Base-by-base conservation (phyloP, 768 basidiomycete genomes). In the Lentinula edodes region DNA sequence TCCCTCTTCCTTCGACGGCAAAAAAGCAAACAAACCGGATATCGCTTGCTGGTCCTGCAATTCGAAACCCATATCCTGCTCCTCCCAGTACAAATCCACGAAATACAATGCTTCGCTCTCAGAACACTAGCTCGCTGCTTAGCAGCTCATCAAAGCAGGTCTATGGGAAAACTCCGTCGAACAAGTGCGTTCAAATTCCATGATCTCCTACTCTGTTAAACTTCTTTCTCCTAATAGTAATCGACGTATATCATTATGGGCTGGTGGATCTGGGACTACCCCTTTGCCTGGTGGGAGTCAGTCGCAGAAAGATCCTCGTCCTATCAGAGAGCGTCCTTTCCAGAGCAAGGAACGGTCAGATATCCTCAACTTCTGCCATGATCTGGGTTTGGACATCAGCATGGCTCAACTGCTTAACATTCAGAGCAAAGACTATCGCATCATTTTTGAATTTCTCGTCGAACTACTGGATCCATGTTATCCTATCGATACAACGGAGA, bases 401-500 rank as follows among this genome's bases (percentile, higher is more conserved):
- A 81, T 85, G 70, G 81, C 86, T 60, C 85, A 85, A 2, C 76
- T 97, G 3, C 76, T 81, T 51, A 90, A 86, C 52, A 93, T 95
- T 51, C 91, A 92, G 3, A 87, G 86, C 16, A 91, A 92, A 65
- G 93, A 95, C 64, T 98, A 92, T 68, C 85, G 91, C 34, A 76
- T 82, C 1, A 90, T 98, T 45, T 94, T 97, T 70, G 84, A 90
- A 58, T 88, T 88, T 63, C 81, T 98, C 13, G 78, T 94, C 35
- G 70, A 75, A 15, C 80, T 80, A 28, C 75, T 95, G 12, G 95
- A 98, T 69, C 87, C 90, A 5, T 76, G 75, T 59, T 86, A 87
- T 74, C 78, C 82, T n/a, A 70, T 80, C 63, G 78, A 80, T 67
- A 74, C 80, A 57, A 74, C 70, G 39, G 71, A 72, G 46, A 74